A percentile compares a stretch with the other conserved stretches of the same genome.
Evolutionary conservation across 352 stramenopile species (phyloP).

Genomic region (Phytophthora quininea): DNA sequence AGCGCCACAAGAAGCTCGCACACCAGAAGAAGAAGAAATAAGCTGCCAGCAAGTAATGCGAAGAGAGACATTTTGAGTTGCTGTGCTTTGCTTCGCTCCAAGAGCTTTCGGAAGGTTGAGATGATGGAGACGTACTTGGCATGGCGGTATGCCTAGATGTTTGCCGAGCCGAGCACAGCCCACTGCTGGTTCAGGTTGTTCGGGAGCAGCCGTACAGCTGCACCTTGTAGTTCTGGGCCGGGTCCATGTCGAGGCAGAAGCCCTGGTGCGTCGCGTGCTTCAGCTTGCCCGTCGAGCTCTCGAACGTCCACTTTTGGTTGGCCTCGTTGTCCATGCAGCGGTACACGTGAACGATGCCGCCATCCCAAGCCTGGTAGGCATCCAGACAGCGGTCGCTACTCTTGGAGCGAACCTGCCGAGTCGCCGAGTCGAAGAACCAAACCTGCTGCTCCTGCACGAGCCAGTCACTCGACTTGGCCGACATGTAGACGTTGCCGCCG

Average conservation of each 20-base stretch:
- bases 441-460: conserved; percentile 58
- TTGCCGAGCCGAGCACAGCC: no score
- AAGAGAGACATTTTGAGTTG: background rate
- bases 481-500: conserved; percentile 44
- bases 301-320: conserved; percentile 70
- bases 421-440: conserved; percentile 68
- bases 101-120: no score
- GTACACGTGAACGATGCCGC: no score
- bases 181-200: no score
- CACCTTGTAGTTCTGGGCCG: no score
- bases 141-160: no score
- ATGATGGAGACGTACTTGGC: no score
- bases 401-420: conserved; percentile 55
- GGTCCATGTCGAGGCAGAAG: no score
- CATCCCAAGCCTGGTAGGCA: no score
- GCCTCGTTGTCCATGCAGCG: no score
- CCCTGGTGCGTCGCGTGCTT: conserved; percentile 47
- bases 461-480: conserved; percentile 47
- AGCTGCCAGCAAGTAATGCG: background rate
- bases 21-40: conserved; percentile 80
- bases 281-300: conserved; percentile 50
- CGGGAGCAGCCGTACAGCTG: no score
- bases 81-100: background rate
- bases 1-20: conserved; percentile 95
- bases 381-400: no score